phyloP scores from a whole-genome alignment of 225 moss, liverwort and hornwort species.

The Lunularia cruciata region DNA sequence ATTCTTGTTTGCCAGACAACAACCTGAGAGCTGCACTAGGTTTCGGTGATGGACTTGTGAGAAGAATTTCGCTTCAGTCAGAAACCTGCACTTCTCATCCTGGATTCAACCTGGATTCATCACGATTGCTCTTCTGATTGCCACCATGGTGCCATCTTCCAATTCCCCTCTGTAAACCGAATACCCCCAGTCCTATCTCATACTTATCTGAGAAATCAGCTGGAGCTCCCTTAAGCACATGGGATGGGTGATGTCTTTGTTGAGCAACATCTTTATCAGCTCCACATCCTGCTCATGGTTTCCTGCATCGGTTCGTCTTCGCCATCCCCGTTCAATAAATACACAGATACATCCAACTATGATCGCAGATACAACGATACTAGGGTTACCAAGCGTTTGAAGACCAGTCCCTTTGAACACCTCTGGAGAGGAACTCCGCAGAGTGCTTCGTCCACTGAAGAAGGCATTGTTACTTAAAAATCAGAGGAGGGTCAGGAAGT shows the following conservation, averaged over 20 bases:
- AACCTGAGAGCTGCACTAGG: background rate
- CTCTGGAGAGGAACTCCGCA: background rate
- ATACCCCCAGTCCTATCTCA: background rate
- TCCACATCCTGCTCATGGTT: background rate
- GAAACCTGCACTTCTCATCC: background rate
- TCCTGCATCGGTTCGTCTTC: background rate
- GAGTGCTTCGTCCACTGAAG: background rate
- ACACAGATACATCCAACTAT: background rate
- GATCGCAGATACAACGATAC: background rate
- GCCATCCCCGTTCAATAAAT: background rate
- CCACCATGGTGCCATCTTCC: background rate
- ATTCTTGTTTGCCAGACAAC: background rate
- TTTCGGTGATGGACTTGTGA: background rate
- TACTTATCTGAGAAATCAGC: background rate
- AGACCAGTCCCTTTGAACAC: background rate
- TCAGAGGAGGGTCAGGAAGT: background rate
- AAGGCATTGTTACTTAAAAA: background rate
- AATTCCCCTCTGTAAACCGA: background rate
- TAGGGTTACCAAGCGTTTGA: background rate
- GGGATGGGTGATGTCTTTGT: background rate
- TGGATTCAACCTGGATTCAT: background rate
- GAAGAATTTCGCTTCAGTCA: constrained; percentile 18
- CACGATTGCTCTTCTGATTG: background rate
- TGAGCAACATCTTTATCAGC: background rate
- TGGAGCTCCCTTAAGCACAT: constrained; percentile 3